Conservation (phyloP, 2,329 filamentous ascomycete genomes). For the Neurospora sp. region DNA sequence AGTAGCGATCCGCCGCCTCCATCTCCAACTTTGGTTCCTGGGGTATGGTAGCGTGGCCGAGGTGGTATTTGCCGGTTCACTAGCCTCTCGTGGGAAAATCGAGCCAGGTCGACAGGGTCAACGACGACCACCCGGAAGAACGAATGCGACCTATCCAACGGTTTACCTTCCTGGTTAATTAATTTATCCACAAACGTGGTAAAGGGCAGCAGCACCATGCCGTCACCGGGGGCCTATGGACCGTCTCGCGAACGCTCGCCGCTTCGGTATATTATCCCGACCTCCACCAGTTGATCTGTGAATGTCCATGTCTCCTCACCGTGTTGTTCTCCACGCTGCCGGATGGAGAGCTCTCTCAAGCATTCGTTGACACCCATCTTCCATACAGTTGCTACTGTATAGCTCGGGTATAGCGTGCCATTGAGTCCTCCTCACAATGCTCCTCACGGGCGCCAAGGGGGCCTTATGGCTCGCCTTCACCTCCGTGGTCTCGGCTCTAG, state of each 20-base stretch:
- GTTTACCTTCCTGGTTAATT: slow-evolving; percentile 9
- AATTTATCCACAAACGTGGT: slow-evolving; percentile 15
- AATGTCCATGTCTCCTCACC: background rate
- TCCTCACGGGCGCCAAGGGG: slow-evolving; percentile 11
- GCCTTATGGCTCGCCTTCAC: slow-evolving; percentile 16
- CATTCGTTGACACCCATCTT: background rate
- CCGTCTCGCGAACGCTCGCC: slow-evolving; percentile 16
- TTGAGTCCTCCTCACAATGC: slow-evolving; percentile 12
- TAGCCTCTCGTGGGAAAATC: background rate
- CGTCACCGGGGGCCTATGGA: background rate
- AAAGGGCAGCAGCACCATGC: slow-evolving; percentile 4
- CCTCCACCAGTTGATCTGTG: background rate
- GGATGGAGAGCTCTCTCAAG: background rate
- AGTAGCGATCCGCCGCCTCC: background rate
- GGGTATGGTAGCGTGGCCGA: background rate
- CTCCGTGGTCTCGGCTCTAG: slow-evolving; percentile 15
- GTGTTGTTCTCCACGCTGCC: background rate
- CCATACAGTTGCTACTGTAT: background rate
- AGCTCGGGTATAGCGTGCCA: background rate
- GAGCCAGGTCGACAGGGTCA: background rate
- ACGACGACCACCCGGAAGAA: slow-evolving; percentile 2
- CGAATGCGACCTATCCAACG: slow-evolving; percentile 9
- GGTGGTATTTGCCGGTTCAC: background rate
- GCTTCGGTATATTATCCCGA: slow-evolving; percentile 8
- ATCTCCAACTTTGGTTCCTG: background rate